These are phyloP conservation scores for Miscanthus lutarioriparius DNA, from an alignment of 176 grass and related monocot species.

Conservation along the genomic window DNA sequence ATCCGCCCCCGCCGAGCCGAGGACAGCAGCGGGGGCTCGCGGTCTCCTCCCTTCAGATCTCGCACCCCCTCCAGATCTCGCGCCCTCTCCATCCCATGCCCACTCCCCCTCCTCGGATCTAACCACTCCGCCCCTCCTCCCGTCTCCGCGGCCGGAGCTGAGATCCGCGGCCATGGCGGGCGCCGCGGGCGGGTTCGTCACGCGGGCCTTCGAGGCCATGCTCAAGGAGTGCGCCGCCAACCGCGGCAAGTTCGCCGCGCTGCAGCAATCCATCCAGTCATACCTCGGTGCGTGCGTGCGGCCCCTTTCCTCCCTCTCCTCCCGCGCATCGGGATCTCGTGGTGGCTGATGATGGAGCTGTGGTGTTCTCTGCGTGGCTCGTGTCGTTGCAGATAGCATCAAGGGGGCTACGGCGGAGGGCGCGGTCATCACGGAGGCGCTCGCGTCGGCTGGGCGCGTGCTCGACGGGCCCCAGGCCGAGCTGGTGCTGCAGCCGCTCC, in stretches of 20 bases:
- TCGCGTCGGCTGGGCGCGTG: slow-evolving; percentile 76
- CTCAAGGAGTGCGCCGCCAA: slow-evolving; percentile 95
- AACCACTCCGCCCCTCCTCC: slow-evolving; percentile 27
- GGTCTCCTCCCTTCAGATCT: slow-evolving; percentile 31
- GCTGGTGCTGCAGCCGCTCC: slow-evolving; percentile 88
- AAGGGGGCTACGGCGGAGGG: slow-evolving; percentile 53
- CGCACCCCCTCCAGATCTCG: slow-evolving; percentile 45
- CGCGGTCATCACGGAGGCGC: slow-evolving; percentile 64
- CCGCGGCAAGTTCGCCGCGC: slow-evolving; percentile 82
- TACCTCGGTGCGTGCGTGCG: slow-evolving; percentile 71
- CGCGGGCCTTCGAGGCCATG: slow-evolving; percentile 97
- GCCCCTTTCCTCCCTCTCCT: neutral
- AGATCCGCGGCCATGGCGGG: slow-evolving; percentile 82
- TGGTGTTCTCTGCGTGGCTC: neutral
- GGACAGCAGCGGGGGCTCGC: slow-evolving; percentile 30
- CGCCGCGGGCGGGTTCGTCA: slow-evolving; percentile 91
- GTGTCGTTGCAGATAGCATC: slow-evolving; percentile 76
- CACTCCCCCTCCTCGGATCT: slow-evolving; percentile 55
- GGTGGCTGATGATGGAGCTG: slow-evolving; percentile 23
- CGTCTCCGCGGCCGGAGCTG: slow-evolving; percentile 41
- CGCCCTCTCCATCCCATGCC: slow-evolving; percentile 21
- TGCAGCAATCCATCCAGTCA: slow-evolving; percentile 88
- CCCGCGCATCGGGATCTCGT: slow-evolving; percentile 37
- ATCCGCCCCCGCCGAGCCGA: slow-evolving; percentile 20
- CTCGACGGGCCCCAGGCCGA: slow-evolving; percentile 89